A percentile compares a stretch with the other conserved stretches of the same genome.
phyloP scores from a whole-genome alignment of 805 yeast genomes.

The Candida sanyiensis region DNA sequence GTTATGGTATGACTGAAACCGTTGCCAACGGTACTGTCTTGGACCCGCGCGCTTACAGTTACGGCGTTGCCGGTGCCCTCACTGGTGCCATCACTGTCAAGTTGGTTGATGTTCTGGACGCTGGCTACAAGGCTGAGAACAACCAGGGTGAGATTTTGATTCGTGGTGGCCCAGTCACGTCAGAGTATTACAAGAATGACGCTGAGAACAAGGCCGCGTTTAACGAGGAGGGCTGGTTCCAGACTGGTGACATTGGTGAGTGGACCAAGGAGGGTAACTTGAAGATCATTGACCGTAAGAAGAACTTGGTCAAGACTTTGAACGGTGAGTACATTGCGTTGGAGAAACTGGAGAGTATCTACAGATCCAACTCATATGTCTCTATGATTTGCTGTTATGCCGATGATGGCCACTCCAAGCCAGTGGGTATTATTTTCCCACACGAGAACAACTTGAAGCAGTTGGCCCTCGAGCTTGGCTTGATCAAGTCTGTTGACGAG shows the following conservation, averaged over 20 bases:
- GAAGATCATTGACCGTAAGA: conserved; percentile 85
- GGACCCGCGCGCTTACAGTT: conserved; percentile 59
- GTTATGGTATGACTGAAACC: conserved; percentile 96
- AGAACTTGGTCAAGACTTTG: conserved; percentile 90
- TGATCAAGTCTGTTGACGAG: conserved; percentile 38
- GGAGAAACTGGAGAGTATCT: conserved; percentile 87
- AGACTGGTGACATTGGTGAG: conserved; percentile 95
- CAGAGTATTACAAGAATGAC: conserved; percentile 77
- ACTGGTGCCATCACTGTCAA: conserved; percentile 82
- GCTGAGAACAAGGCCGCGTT: conserved; percentile 74
- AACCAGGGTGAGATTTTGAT: conserved; percentile 91
- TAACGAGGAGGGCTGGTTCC: conserved; percentile 81
- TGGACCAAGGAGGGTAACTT: conserved; percentile 80
- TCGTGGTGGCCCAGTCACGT: conserved; percentile 64
- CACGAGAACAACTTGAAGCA: conserved; percentile 59
- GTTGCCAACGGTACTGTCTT: conserved; percentile 79
- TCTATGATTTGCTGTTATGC: conserved; percentile 89
- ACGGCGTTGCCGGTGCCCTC: conserved; percentile 76
- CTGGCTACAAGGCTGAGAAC: conserved; percentile 85
- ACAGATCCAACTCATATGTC: conserved; percentile 76
- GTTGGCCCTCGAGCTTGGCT: conserved; percentile 51
- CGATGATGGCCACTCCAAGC: conserved; percentile 81
- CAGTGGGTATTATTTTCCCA: conserved; percentile 86
- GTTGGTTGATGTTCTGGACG: conserved; percentile 84
- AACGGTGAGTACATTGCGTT: conserved; percentile 98